Evolutionary conservation across 768 basidiomycete genomes (phyloP).

Genomic region (Porpolomopsis calyptriformis): DNA sequence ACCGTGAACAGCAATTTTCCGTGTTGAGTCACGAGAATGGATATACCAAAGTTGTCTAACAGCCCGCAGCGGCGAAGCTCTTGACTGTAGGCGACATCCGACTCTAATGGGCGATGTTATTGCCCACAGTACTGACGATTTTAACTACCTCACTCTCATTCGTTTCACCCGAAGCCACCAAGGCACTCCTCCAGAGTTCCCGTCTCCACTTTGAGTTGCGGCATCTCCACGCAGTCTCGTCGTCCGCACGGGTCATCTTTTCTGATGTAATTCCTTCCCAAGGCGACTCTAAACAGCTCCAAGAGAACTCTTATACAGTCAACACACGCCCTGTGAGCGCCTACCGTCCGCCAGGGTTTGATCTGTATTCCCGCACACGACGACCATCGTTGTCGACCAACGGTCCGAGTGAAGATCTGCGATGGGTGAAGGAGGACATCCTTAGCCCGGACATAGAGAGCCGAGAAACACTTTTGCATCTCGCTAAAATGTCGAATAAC

Average conservation of each 20-base stretch:
- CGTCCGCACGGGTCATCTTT: conserved; percentile 42
- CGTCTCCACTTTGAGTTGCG: conserved; percentile 49
- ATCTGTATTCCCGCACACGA: conserved; percentile 32
- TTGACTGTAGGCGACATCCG: too few relatives aligned
- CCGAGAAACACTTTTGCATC: not conserved
- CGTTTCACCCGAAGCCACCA: too few relatives aligned
- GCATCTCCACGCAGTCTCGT: conserved; percentile 48
- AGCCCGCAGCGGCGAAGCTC: too few relatives aligned
- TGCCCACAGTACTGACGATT: too few relatives aligned
- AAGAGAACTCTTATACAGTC: conserved; percentile 25
- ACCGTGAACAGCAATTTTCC: too few relatives aligned
- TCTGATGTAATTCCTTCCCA: conserved; percentile 30
- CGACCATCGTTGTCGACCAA: conserved; percentile 33
- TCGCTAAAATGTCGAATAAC: not conserved
- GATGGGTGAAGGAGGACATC: not conserved
- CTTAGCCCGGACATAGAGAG: not conserved
- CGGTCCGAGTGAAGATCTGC: conserved; percentile 35
- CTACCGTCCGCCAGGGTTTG: conserved; percentile 39
- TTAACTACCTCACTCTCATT: too few relatives aligned
- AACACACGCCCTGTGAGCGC: conserved; percentile 27
- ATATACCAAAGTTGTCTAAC: too few relatives aligned
- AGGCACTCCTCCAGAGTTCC: too few relatives aligned
- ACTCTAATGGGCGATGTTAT: too few relatives aligned
- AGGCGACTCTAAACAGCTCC: conserved; percentile 11
- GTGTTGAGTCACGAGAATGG: too few relatives aligned